phyloP scores from a whole-genome alignment of 2,329 filamentous ascomycete genomes.

The Sporothrix protearum region DNA sequence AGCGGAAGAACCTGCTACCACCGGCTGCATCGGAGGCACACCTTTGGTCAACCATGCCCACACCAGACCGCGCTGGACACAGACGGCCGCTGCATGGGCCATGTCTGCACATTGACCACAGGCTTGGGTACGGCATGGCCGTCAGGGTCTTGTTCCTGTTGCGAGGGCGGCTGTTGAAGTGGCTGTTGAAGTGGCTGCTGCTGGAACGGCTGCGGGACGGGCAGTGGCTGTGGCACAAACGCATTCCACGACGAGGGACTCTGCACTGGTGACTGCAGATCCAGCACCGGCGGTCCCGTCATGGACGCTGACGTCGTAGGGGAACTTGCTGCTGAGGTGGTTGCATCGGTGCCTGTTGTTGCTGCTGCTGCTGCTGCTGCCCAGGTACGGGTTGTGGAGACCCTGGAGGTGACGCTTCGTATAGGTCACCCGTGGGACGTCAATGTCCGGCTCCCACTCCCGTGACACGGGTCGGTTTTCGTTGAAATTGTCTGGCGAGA shows the following conservation, averaged over 20 bases:
- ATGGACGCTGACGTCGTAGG: background rate
- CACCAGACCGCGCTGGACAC: background rate
- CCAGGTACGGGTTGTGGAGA: conserved; percentile 10
- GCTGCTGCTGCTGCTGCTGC: conserved; percentile 17
- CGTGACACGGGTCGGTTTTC: conserved; percentile 3
- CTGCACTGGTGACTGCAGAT: conserved; percentile 33
- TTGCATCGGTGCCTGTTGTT: background rate
- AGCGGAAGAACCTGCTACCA: background rate
- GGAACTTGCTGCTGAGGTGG: background rate
- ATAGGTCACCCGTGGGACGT: conserved; percentile 20
- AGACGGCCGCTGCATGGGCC: conserved; percentile 25
- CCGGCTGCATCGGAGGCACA: background rate
- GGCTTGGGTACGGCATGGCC: conserved; percentile 23
- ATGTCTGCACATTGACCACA: conserved; percentile 24
- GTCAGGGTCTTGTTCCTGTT: background rate
- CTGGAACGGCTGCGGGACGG: background rate
- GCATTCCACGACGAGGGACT: conserved; percentile 20
- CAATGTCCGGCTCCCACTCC: background rate
- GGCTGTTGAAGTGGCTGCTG: background rate
- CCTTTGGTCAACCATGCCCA: too few species aligned
- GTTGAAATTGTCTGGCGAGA: background rate
- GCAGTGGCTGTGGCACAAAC: background rate
- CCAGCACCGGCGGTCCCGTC: conserved; percentile 30
- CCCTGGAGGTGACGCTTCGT: conserved; percentile 23
- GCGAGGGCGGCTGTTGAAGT: background rate